These are phyloP conservation scores for Quercus suber DNA, from an alignment of 306 rosid genomes.

Conservation along the genomic window DNA sequence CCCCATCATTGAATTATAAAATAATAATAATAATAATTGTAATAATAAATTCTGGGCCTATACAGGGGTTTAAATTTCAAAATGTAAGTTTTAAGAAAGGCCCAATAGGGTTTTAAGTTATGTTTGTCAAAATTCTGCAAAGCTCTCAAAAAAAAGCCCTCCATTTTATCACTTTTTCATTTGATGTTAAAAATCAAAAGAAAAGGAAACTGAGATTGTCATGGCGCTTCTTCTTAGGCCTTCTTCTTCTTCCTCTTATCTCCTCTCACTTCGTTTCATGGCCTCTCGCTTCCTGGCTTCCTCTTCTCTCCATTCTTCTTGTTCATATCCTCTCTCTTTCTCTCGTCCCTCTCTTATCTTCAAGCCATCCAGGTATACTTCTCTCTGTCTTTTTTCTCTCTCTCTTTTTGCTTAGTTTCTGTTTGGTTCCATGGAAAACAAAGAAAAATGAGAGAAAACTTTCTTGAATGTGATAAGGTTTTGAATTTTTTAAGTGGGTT, in stretches of 20 bases:
- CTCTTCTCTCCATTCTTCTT: slow-evolving; percentile 24
- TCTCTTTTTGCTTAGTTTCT: background rate
- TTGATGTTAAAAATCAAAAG: background rate
- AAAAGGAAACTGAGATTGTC: background rate
- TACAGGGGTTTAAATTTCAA: too few relatives aligned
- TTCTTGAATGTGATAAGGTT: background rate
- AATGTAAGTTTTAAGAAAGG: too few relatives aligned
- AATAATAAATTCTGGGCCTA: too few relatives aligned
- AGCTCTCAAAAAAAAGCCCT: too few relatives aligned
- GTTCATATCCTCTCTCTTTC: slow-evolving; percentile 22
- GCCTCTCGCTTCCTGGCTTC: slow-evolving; percentile 40
- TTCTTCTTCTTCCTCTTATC: slow-evolving; percentile 32
- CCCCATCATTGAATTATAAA: too few relatives aligned
- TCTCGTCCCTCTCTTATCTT: slow-evolving; percentile 23
- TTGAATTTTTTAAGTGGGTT: background rate
- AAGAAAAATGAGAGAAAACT: too few relatives aligned
- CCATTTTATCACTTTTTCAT: too few relatives aligned
- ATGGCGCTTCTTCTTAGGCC: slow-evolving; percentile 57
- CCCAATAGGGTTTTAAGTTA: too few relatives aligned
- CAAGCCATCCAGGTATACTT: slow-evolving; percentile 31
- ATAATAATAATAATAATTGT: too few relatives aligned
- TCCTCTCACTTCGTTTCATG: slow-evolving; percentile 41
- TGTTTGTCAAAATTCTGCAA: too few relatives aligned
- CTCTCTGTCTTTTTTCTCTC: background rate
- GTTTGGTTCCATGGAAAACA: background rate